Evolutionary conservation across 2,329 filamentous ascomycete species (phyloP), one percentile per base, ranked within the genome.

Genomic region (Colletotrichum karsti): DNA sequence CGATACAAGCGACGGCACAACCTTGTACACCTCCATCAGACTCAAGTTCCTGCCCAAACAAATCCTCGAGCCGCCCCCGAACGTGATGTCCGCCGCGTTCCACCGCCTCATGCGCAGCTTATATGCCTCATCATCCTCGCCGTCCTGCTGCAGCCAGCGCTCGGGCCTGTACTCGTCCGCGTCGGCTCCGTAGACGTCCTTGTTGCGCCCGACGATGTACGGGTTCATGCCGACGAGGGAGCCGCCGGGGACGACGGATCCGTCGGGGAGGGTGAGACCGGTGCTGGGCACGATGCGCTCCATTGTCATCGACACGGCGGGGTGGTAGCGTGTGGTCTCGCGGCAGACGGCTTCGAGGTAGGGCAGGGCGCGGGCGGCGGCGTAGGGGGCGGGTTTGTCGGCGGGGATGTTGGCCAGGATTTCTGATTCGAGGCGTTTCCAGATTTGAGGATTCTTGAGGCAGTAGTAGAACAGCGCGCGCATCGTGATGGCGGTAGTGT

Each of bases 341-440:
- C 82, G 83, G 20, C 89, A 79, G 3, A 86, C 82, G 3, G 86
- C 86, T 46, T 84, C 79, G 9, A 89, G 80, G 72, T 87, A 84
- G 18, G 75, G 77, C 10, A 80, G 75, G 26, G 72, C 74, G 26
- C 70, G 77, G 37, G 75, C 67, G 9, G 77, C 76, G 2, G 63
- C 71, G 46, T 81, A 74, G 4, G 64, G 24, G 5, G 50, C 41
- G 6, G 64, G 44, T 10, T 35, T 55, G 12, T 62, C 33, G 5
- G 26, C 18, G 7, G 58, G 26, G 20, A 67, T 51, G 15, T 28
- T 57, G 13, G 28, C 15, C 5, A 46, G 15, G 24, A 87, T 73
- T 69, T 86, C 84, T 1, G 71, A 39, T n/a, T 77, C 77, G 6
- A 77, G 72, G 8, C 75, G 72, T 56, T 69, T 74, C 15, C 71